These are phyloP conservation scores for Mycena amicta DNA, from an alignment of 768 basidiomycete species.

Conservation along the genomic window DNA sequence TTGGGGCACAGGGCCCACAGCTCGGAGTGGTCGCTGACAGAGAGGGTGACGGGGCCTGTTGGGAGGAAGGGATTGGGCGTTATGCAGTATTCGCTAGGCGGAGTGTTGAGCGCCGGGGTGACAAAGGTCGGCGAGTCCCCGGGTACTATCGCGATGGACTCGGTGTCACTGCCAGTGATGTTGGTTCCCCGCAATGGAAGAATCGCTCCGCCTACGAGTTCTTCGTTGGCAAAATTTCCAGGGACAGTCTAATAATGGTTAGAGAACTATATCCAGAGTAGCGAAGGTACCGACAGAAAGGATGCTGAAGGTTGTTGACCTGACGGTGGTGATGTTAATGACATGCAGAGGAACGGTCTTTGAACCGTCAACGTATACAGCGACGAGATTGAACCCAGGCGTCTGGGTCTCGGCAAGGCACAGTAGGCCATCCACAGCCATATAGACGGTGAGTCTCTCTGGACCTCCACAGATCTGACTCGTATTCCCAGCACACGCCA, in stretches of 20 bases:
- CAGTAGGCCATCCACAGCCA: too few relatives aligned
- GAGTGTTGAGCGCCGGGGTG: not conserved
- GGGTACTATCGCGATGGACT: not conserved
- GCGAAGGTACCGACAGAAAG: too few relatives aligned
- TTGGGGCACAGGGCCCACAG: slow-evolving; percentile 15
- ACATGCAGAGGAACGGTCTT: too few relatives aligned
- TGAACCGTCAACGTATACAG: too few relatives aligned
- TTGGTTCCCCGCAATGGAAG: not conserved
- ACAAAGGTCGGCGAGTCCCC: not conserved
- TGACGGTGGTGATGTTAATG: too few relatives aligned
- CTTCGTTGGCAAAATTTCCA: not conserved
- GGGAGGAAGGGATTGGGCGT: not conserved
- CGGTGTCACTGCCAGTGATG: not conserved
- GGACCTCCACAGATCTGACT: too few relatives aligned
- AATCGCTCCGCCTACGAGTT: not conserved
- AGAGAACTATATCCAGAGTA: too few relatives aligned
- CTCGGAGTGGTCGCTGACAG: not conserved
- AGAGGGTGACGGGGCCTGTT: not conserved
- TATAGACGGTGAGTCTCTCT: too few relatives aligned
- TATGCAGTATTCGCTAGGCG: not conserved
- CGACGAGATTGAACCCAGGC: too few relatives aligned
- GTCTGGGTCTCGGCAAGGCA: too few relatives aligned
- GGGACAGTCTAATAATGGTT: not conserved
- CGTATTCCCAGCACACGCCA: too few relatives aligned
- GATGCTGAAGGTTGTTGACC: too few relatives aligned